Evolutionary conservation across 2,329 filamentous ascomycete species (phyloP), one percentile per base, ranked within the genome.

Genomic region (Aspergillus hiratsukae): DNA sequence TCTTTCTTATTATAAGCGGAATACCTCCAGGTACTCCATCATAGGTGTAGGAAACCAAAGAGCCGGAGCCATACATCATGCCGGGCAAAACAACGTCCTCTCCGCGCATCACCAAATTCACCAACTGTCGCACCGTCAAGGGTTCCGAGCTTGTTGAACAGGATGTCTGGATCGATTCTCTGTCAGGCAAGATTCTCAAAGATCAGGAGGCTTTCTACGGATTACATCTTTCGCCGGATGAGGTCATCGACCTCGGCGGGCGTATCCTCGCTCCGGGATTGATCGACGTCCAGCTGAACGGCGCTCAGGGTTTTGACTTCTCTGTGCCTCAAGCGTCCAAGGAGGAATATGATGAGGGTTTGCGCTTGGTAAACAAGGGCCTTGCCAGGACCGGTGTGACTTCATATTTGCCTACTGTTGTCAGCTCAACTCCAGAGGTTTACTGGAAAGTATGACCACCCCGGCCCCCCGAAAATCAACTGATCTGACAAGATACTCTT

Each of bases 261-360:
- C 90, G 90, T 65, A 93, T 96, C 62, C 72, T 97, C 21, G 85
- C 89, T 0, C 91, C 92, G 0, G 92, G 92, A 27, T 82, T 97
- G 69, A 94, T 97, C 65, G 92, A 97, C 63, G 88, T 88, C 52
- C 92, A 97, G 74, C 85, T 97, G 64, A 97, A 97, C 68, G 92
- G 92, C 49, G 91, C 89, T 9, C 93, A 91, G 67, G 91, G 91
- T 55, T 95, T 96, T 79, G 93, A 96, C 77, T 96, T 95, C 72
- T 94, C 90, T 1, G 80, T 91, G 9, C 84, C 89, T n/a, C 81
- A 73, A 35, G 73, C 86, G 17, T 84, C 88, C 66, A 84, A 83
- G 74, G 75, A 80, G 29, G 80, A 82, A 52, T 96, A 95, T 66
- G 83, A 83, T 56, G 87, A 90, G 71, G 86, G 84, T n/a, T 77